phyloP scores from a whole-genome alignment of 176 grass and related monocot species.

The Carex scoparia region DNA sequence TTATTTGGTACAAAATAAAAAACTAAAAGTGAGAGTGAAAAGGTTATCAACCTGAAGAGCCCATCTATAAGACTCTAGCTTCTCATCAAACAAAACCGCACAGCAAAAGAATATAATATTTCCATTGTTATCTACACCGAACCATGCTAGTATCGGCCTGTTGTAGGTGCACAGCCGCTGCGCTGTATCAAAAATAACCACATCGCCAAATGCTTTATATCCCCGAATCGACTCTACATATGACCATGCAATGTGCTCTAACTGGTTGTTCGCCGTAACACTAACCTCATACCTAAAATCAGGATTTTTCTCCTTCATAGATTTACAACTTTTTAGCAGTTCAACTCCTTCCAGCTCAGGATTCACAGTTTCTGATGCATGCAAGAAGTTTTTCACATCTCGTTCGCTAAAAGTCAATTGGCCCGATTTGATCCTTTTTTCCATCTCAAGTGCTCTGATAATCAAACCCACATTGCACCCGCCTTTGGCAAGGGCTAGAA shows the following conservation, averaged over 20 bases:
- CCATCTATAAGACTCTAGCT: slow-evolving; percentile 37
- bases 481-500: slow-evolving; percentile 36
- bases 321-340: slow-evolving; percentile 36
- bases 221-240: slow-evolving; percentile 34
- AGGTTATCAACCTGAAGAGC: slow-evolving; percentile 34
- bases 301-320: slow-evolving; percentile 39
- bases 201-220: slow-evolving; percentile 47
- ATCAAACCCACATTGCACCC: slow-evolving; percentile 40
- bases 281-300: slow-evolving; percentile 46
- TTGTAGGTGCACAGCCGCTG: slow-evolving; percentile 36
- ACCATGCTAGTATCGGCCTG: slow-evolving; percentile 38
- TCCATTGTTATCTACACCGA: slow-evolving; percentile 45
- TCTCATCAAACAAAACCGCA: slow-evolving; percentile 42
- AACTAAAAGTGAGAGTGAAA: not conserved
- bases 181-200: slow-evolving; percentile 38
- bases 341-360: slow-evolving; percentile 43
- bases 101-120: slow-evolving; percentile 43
- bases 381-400: slow-evolving; percentile 46
- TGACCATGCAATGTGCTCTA: slow-evolving; percentile 45
- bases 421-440: slow-evolving; percentile 29
- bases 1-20: not conserved
- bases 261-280: slow-evolving; percentile 27
- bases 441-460: slow-evolving; percentile 47
- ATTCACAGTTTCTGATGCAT: slow-evolving; percentile 30
- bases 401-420: slow-evolving; percentile 36